A percentile compares a stretch with the other conserved stretches of the same genome.
Conservation (phyloP, 2,329 filamentous ascomycete genomes). For the Rutstroemia sp. region DNA sequence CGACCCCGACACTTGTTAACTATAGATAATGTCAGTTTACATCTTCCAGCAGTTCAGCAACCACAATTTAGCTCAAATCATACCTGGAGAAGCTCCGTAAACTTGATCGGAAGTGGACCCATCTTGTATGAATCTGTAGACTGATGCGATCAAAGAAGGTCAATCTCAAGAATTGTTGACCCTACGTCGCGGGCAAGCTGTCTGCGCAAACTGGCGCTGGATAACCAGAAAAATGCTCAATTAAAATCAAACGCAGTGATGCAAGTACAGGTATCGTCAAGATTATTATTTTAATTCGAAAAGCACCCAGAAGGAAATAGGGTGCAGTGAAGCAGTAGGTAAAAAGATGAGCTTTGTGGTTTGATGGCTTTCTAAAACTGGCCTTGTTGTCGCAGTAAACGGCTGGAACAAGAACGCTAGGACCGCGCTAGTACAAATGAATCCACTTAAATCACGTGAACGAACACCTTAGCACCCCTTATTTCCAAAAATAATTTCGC, state of each 20-base stretch:
- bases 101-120: conserved; percentile 73
- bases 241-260: conserved; percentile 16
- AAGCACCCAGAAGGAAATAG: conserved; percentile 18
- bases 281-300: conserved; percentile 18
- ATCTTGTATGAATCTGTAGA: conserved; percentile 18
- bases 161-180: conserved; percentile 11
- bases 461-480: too few relatives aligned
- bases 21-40: conserved; percentile 28
- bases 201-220: conserved; percentile 8
- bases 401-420: conserved; percentile 1
- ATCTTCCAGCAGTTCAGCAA: conserved; percentile 50
- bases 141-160: conserved; percentile 21
- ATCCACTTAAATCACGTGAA: too few relatives aligned
- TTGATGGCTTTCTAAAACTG: conserved; percentile 7
- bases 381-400: conserved; percentile 1
- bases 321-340: conserved; percentile 12
- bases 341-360: conserved; percentile 9
- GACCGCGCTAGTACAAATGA: background rate
- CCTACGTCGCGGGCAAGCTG: conserved; percentile 5
- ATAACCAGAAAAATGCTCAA: conserved; percentile 20
- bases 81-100: conserved; percentile 82
- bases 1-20: conserved; percentile 46
- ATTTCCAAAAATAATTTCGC: too few relatives aligned
- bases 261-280: conserved; percentile 9
- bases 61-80: conserved; percentile 81